Evolutionary conservation across 2,329 filamentous ascomycete species (phyloP), one percentile per base, ranked within the genome.

Genomic region (Ophiostoma himal-ulmi): DNA sequence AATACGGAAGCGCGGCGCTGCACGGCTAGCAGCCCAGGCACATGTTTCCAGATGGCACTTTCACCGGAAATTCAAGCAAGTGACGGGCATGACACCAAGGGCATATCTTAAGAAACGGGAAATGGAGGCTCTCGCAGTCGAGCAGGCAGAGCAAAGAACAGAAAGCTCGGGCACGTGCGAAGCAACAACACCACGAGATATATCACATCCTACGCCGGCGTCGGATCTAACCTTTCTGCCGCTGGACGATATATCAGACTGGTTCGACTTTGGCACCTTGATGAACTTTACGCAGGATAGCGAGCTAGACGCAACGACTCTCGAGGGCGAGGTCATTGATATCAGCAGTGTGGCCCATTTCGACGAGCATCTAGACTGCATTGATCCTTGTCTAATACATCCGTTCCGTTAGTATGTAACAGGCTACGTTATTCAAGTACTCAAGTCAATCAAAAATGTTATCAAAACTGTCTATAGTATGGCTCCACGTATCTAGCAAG

Each of bases 41-140:
- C 83, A 83, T 0, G 76, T 88, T 52, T 86, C 85, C 11, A 84
- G 85, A 69, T 83, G 85, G 77, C 85, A 88, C 75, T 85, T 88
- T 68, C 84, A 87, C 74, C 82, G 85, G 34, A 81, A 85, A 5
- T 88, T 88, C 75, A 88, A 86, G 77, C 82, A 82, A 75, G 82
- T 81, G 62, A 82, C 81, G 20, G 85, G 85, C 8, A 71, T 83
- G 60, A 87, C 86, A 62, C 80, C 80, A 14, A 74, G 72, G 8
- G 78, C 78, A 73, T 81, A 78, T 68, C 67, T 79, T 30, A 64
- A 52, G 68, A 65, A 70, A 60, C 68, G 62, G 48, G 39, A 69
- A 36, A 13, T 11, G 34, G 44, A 68, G 22, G 39, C 62, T 13
- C 17, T n/a, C 6, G 62, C 62, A 41, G 34, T 13, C 7, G 30